phyloP scores from a whole-genome alignment of 495 filamentous ascomycete genomes.

The Halenospora varia region DNA sequence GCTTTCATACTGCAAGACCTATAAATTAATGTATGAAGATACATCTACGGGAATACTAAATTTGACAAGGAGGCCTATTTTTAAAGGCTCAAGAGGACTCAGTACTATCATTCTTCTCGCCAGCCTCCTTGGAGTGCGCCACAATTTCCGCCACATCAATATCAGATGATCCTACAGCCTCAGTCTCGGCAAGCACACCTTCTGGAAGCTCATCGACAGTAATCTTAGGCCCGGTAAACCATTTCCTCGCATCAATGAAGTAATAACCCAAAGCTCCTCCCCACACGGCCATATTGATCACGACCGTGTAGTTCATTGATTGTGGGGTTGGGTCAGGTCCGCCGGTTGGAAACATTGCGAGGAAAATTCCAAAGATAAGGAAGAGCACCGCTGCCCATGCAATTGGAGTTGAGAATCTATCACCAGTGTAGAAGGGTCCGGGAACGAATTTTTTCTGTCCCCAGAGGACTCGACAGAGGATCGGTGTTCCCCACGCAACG shows the following conservation, averaged over 20 bases:
- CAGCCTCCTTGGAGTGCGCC: too few species aligned
- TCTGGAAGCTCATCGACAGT: slow-evolving; percentile 41
- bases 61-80: too few species aligned
- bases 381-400: slow-evolving; percentile 29
- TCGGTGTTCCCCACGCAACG: slow-evolving; percentile 56
- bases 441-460: slow-evolving; percentile 58
- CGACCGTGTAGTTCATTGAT: slow-evolving; percentile 46
- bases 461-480: slow-evolving; percentile 60
- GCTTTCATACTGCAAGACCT: too few species aligned
- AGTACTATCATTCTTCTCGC: too few species aligned
- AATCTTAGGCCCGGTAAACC: slow-evolving; percentile 65
- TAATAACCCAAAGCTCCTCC: slow-evolving; percentile 57
- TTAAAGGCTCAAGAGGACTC: too few species aligned
- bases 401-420: slow-evolving; percentile 41
- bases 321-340: slow-evolving; percentile 34
- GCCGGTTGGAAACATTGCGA: slow-evolving; percentile 56
- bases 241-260: slow-evolving; percentile 55
- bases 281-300: slow-evolving; percentile 59
- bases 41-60: too few species aligned
- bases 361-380: slow-evolving; percentile 31
- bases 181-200: neutral
- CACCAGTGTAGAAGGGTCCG: slow-evolving; percentile 44
- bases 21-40: too few species aligned
- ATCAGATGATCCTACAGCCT: too few species aligned
- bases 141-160: too few species aligned